Evolutionary conservation across 2,329 filamentous ascomycete species (phyloP).

Genomic region (Fusarium sp.): DNA sequence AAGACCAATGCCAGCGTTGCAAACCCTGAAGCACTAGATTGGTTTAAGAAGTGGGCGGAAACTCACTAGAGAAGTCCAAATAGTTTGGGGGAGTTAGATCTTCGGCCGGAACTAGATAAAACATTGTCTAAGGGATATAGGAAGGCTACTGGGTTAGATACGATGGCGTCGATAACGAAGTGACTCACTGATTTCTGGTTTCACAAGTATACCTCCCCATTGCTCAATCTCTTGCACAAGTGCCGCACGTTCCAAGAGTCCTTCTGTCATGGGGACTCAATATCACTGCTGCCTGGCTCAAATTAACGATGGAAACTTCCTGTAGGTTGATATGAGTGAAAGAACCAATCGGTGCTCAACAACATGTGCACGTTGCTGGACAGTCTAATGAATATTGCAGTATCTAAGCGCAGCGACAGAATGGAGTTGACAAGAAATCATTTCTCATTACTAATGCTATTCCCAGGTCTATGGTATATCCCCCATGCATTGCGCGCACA

Average conservation of each 20-base stretch:
- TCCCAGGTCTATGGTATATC: conserved; percentile 42
- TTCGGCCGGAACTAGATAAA: conserved; percentile 11
- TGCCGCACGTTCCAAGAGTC: not conserved
- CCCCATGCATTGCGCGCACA: conserved; percentile 18
- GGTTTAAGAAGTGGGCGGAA: conserved; percentile 83
- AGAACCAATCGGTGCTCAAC: not conserved
- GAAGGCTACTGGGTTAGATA: not conserved
- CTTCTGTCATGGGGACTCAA: not conserved
- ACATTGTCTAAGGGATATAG: not conserved
- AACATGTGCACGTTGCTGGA: not conserved
- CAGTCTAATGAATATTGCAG: not conserved
- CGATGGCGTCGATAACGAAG: not conserved
- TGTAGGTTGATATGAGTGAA: not conserved
- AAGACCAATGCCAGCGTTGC: conserved; percentile 94
- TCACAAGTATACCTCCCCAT: not conserved
- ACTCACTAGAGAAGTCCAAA: conserved; percentile 51
- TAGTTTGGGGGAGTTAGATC: not conserved
- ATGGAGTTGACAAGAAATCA: not conserved
- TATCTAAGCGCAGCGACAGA: not conserved
- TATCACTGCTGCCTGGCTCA: not conserved
- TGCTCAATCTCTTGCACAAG: not conserved
- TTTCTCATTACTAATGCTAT: conserved; percentile 9
- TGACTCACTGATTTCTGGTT: not conserved
- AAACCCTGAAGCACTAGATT: conserved; percentile 87
- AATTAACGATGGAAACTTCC: not conserved